Base-by-base conservation (phyloP, 371 early-diverging fungal species). In the Basidiobolus meristosporus region DNA sequence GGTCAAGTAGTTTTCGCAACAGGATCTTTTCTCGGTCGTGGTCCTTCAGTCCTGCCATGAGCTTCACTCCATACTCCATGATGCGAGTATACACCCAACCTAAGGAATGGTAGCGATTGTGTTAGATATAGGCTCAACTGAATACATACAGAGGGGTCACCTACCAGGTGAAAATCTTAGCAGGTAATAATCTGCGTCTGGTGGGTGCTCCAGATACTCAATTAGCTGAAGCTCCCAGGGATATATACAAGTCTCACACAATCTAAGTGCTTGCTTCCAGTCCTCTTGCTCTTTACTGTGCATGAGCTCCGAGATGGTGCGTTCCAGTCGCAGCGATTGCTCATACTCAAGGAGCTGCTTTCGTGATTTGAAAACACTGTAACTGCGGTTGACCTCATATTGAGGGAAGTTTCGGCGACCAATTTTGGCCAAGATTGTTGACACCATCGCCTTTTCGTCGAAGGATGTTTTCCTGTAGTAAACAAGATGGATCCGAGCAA, bases 51-150 rank as follows among this genome's bases (percentile, higher is more conserved):
- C 56, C 65, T 1, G 65, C 71, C n/a, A 79, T 48, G 16, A 69
- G 50, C 9, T 53, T 53, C 3, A 67, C 48, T 3, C 68, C 71
- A 20, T 65, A 63, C 44, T 70, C 63, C 15, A 72, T 49, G 16
- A 77, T 58, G 17, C 67, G 64, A 0, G 75, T 71, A 43, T 73
- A 70, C 3, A 73, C 59, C 53, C 67, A 76, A 0, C 80, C 79
- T 53, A 57, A 7, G 36, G 45, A 35, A 31, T 12, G 38, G 34
- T n/a, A 41, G 14, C 50, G 7, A 48, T 39, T 17, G 11, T 11
- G 15, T 18, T 42, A 26, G n/a, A 9, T n/a, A 33, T 9, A 35
- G 29, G 36, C 10, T 22, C 12, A 29, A 26, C 47, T 41, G 12
- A 36, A 21, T 3, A 3, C 21, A 14, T 9, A 36, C 32, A 9